phyloP scores from a whole-genome alignment of 2,329 filamentous ascomycete species.

The Penicillium sp. region DNA sequence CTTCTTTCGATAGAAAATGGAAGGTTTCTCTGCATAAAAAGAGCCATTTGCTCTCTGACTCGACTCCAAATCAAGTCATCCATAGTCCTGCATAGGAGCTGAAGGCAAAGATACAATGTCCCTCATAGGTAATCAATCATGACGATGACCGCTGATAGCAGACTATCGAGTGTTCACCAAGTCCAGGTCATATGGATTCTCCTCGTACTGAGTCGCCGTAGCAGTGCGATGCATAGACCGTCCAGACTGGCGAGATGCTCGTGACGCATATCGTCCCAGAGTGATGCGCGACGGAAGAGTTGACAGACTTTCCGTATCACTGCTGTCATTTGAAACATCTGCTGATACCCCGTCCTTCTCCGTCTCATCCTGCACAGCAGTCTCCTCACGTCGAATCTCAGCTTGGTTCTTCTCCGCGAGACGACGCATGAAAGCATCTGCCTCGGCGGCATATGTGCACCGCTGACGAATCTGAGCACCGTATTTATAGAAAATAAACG shows the following conservation, averaged over 20 bases:
- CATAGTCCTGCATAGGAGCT: neutral
- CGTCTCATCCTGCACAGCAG: slow-evolving; percentile 11
- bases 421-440: slow-evolving; percentile 38
- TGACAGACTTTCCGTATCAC: slow-evolving; percentile 26
- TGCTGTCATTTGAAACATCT: slow-evolving; percentile 14
- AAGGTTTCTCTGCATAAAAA: no score
- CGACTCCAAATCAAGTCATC: neutral
- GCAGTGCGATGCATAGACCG: slow-evolving; percentile 27
- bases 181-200: slow-evolving; percentile 37
- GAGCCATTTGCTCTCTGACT: neutral
- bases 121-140: slow-evolving; percentile 15
- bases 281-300: slow-evolving; percentile 28
- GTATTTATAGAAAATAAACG: slow-evolving; percentile 50
- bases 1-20: neutral
- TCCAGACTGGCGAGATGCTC: slow-evolving; percentile 28
- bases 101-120: neutral
- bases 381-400: slow-evolving; percentile 15
- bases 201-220: slow-evolving; percentile 33
- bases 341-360: neutral
- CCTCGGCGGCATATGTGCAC: slow-evolving; percentile 47
- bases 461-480: slow-evolving; percentile 44
- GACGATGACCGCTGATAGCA: slow-evolving; percentile 27
- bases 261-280: slow-evolving; percentile 26
- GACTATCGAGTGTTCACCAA: slow-evolving; percentile 35
- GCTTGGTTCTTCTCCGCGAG: slow-evolving; percentile 31